Conservation (phyloP, 495 filamentous ascomycete species). For the Pseudomonodictys pantanalensis region DNA sequence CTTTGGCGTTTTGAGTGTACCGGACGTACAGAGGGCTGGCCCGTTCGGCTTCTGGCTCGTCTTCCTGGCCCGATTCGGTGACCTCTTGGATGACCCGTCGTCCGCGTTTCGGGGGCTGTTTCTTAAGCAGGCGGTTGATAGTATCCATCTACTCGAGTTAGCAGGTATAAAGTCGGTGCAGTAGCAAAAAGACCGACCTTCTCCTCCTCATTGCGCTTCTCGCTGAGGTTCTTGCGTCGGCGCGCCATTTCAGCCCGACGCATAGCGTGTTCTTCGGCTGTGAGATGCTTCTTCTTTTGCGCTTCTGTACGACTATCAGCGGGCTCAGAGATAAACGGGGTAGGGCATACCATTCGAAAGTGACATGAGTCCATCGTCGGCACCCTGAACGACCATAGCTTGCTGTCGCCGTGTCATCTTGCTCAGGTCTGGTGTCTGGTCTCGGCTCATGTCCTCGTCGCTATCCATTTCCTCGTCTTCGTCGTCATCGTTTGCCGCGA, state of each 20-base stretch:
- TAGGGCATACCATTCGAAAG: constrained; percentile 69
- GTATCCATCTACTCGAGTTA: constrained; percentile 76
- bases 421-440: constrained; percentile 72
- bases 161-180: background rate
- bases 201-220: constrained; percentile 97
- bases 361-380: constrained; percentile 70
- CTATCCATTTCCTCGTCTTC: constrained; percentile 63
- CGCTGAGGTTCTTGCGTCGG: constrained; percentile 90
- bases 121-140: constrained; percentile 93
- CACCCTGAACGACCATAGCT: constrained; percentile 63
- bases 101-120: constrained; percentile 85
- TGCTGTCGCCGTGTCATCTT: constrained; percentile 87
- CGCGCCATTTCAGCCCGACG: constrained; percentile 94
- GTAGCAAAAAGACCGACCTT: constrained; percentile 61
- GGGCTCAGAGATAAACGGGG: background rate
- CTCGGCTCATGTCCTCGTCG: constrained; percentile 61
- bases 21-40: constrained; percentile 69
- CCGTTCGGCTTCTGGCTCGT: constrained; percentile 48
- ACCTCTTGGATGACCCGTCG: constrained; percentile 49
- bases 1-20: constrained; percentile 71
- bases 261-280: constrained; percentile 93
- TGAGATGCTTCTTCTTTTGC: constrained; percentile 87
- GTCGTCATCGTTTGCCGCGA: constrained; percentile 48
- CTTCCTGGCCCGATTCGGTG: constrained; percentile 55
- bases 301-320: constrained; percentile 58